Conservation (phyloP, 805 yeast genomes). For the Suhomyces tanzawaensis region DNA sequence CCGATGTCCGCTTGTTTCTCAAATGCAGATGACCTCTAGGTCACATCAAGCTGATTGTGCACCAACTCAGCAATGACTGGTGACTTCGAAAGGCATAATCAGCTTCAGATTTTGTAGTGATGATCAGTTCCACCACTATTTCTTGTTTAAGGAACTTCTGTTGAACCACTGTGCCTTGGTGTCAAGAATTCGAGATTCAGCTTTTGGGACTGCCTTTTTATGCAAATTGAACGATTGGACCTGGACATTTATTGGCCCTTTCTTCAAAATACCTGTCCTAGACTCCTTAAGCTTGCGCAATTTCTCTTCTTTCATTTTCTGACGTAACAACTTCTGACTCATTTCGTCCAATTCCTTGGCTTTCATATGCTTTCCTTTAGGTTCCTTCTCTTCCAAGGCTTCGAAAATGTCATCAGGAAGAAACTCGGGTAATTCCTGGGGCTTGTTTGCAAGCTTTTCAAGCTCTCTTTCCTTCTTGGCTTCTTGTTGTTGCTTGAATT, state of each 20-base stretch:
- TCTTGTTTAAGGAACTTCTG: conserved; percentile 36
- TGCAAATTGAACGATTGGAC: conserved; percentile 24
- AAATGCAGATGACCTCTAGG: too few species aligned
- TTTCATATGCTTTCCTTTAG: conserved; percentile 28
- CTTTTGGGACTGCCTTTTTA: conserved; percentile 32
- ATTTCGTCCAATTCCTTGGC: conserved; percentile 33
- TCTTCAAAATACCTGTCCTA: conserved; percentile 27
- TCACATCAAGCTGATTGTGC: too few species aligned
- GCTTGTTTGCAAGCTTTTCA: conserved; percentile 8
- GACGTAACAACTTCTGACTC: conserved; percentile 24
- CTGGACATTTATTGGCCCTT: conserved; percentile 42
- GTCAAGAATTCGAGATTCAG: conserved; percentile 32
- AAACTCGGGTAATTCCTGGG: conserved; percentile 35
- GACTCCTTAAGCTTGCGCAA: conserved; percentile 24
- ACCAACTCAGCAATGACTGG: too few species aligned
- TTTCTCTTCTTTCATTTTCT: conserved; percentile 32
- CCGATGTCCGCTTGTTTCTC: too few species aligned
- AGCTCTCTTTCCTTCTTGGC: conserved; percentile 20
- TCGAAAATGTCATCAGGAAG: conserved; percentile 41
- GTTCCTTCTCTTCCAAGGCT: conserved; percentile 16
- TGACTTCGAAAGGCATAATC: too few species aligned
- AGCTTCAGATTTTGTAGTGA: too few species aligned
- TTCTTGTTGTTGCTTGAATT: conserved; percentile 36
- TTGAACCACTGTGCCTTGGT: conserved; percentile 39
- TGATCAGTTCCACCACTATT: too few species aligned